phyloP scores from a whole-genome alignment of 2,329 filamentous ascomycete genomes.

The Pseudogymnoascus destructans region DNA sequence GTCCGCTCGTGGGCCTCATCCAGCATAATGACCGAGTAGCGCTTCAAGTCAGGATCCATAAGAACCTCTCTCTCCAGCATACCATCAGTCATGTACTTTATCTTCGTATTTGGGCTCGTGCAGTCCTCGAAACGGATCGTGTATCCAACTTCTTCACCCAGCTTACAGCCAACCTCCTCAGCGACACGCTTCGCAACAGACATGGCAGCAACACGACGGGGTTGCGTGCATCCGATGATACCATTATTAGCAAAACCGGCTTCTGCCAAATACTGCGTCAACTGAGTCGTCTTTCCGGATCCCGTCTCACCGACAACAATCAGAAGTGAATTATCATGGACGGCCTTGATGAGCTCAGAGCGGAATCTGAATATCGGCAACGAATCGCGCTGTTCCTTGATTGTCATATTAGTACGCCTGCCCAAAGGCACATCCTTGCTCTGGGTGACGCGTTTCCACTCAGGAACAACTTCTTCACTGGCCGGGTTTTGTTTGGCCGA shows the following conservation, averaged over 20 bases:
- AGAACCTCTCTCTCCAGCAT: conserved; percentile 95
- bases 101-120: conserved; percentile 74
- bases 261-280: conserved; percentile 91
- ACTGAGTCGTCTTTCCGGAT: conserved; percentile 90
- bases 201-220: conserved; percentile 92
- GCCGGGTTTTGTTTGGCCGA: conserved; percentile 41
- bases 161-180: conserved; percentile 82
- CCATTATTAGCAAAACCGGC: conserved; percentile 77
- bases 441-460: conserved; percentile 81
- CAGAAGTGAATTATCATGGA: conserved; percentile 75
- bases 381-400: conserved; percentile 86
- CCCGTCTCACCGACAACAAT: conserved; percentile 97
- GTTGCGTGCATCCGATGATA: conserved; percentile 92
- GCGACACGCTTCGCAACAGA: conserved; percentile 94
- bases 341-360: conserved; percentile 73
- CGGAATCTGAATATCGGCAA: conserved; percentile 85
- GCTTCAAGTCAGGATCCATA: conserved; percentile 73
- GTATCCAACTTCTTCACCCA: conserved; percentile 91
- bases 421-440: conserved; percentile 70
- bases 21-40: conserved; percentile 94
- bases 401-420: conserved; percentile 78
- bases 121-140: conserved; percentile 96
- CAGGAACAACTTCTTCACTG: conserved; percentile 57
- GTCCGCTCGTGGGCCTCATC: conserved; percentile 97
- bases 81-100: conserved; percentile 99